Percentiles rank a stretch among this genome's conserved stretches.
These are phyloP conservation scores for Crithidia expoeki DNA, from an alignment of 208 protist species.

Conservation along the genomic window DNA sequence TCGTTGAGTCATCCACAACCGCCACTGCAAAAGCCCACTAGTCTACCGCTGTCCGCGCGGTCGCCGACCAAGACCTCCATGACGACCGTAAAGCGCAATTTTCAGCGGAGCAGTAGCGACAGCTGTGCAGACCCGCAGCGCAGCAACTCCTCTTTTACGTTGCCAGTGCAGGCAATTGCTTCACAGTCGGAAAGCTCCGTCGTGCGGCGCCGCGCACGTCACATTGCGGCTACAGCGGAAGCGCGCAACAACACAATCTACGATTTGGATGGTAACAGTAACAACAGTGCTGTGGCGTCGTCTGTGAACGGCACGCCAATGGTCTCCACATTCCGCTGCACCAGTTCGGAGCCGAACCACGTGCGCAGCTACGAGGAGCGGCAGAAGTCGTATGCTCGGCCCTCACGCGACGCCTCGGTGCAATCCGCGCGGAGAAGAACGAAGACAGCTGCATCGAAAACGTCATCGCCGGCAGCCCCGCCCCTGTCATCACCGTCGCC, in stretches of 20 bases:
- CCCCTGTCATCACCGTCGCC: neutral
- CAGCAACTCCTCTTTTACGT: neutral
- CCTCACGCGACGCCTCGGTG: neutral
- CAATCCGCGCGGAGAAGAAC: neutral
- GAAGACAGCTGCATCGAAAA: too few species aligned
- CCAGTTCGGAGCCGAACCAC: conserved; percentile 15
- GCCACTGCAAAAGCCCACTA: neutral
- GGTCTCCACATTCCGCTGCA: conserved; percentile 1
- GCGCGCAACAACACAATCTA: neutral
- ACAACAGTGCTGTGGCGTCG: neutral
- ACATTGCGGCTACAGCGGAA: neutral
- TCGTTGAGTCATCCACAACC: neutral
- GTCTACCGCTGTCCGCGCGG: neutral
- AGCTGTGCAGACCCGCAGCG: neutral
- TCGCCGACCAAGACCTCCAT: neutral
- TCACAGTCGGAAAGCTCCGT: conserved; percentile 10
- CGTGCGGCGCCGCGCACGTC: conserved; percentile 9
- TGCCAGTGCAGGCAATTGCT: neutral
- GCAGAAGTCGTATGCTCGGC: neutral
- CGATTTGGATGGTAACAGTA: neutral
- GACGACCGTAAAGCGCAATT: neutral
- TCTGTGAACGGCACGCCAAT: neutral
- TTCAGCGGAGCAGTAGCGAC: neutral
- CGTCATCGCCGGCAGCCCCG: neutral
- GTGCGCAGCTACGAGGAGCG: conserved; percentile 12